These are phyloP conservation scores for Moesziomyces antarcticus DNA, from an alignment of 1,284 basidiomycete species.

Conservation along the genomic window DNA sequence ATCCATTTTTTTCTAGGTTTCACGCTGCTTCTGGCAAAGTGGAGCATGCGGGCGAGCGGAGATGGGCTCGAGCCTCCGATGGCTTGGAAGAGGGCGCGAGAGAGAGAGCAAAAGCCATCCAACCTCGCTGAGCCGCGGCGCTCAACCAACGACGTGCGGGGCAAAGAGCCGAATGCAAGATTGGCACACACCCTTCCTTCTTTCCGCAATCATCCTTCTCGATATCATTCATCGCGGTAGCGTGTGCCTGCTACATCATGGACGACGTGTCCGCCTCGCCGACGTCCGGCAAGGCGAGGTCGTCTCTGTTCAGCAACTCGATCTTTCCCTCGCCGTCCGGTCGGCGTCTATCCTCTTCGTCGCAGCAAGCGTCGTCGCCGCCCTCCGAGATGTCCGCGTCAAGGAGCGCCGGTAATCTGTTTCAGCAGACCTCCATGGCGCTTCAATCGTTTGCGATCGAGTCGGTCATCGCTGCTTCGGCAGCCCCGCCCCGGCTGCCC, in stretches of 20 bases:
- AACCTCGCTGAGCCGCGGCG: no score
- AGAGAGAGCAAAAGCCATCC: conserved; percentile 1
- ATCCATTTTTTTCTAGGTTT: conserved; percentile 1
- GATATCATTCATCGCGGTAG: not conserved
- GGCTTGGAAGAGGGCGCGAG: not conserved
- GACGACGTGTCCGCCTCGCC: conserved; percentile 34
- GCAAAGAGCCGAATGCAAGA: not conserved
- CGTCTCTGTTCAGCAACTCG: conserved; percentile 40
- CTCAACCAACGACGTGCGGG: not conserved
- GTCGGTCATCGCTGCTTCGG: conserved; percentile 53
- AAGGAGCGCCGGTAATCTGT: conserved; percentile 6
- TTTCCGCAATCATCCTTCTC: not conserved
- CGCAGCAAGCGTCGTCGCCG: conserved; percentile 10
- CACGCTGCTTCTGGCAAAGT: conserved; percentile 17
- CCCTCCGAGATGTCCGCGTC: conserved; percentile 23
- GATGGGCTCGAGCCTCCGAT: conserved; percentile 11
- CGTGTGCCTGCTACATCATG: conserved; percentile 8
- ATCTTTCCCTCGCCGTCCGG: conserved; percentile 17
- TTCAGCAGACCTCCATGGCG: conserved; percentile 52
- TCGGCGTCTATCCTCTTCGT: conserved; percentile 28
- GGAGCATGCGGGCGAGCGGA: conserved; percentile 3
- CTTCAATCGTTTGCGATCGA: conserved; percentile 56
- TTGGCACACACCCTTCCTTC: not conserved
- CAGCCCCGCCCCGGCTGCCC: conserved; percentile 58
- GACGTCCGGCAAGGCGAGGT: conserved; percentile 26